These are phyloP conservation scores for Rutstroemia sp. DNA, from an alignment of 2,329 filamentous ascomycete genomes.

Conservation along the genomic window DNA sequence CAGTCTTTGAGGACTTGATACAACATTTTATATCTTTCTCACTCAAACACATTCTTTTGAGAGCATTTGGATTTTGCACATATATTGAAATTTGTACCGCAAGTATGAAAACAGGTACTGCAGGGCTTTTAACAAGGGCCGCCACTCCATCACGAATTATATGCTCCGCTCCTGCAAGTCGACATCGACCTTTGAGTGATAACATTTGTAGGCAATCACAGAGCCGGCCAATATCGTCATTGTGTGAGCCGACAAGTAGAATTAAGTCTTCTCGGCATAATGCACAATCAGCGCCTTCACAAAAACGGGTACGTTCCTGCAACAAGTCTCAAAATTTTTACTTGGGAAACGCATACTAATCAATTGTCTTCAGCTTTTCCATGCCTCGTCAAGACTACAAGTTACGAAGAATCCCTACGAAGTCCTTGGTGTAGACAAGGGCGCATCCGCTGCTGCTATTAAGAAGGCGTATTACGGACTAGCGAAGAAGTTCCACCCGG, in stretches of 20 bases:
- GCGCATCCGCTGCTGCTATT: constrained; percentile 77
- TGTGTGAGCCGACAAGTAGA: not conserved
- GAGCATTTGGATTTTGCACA: not conserved
- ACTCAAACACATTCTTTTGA: not conserved
- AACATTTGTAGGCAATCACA: constrained; percentile 15
- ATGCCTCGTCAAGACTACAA: constrained; percentile 23
- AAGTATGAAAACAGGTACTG: constrained; percentile 28
- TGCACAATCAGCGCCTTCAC: constrained; percentile 1
- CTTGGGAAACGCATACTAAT: not conserved
- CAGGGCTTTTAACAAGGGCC: constrained; percentile 27
- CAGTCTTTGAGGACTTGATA: constrained; percentile 2
- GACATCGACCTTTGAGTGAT: constrained; percentile 15
- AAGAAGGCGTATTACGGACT: constrained; percentile 98
- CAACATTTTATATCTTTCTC: not conserved
- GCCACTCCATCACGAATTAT: constrained; percentile 23
- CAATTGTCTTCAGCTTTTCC: constrained; percentile 21
- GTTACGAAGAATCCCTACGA: constrained; percentile 71
- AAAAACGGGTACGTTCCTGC: constrained; percentile 22
- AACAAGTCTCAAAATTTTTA: not conserved
- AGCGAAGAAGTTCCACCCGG: constrained; percentile 95
- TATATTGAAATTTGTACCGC: not conserved
- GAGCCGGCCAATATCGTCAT: constrained; percentile 12
- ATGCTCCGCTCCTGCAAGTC: constrained; percentile 22
- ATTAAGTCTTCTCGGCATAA: not conserved
- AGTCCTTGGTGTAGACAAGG: constrained; percentile 75